Conservation (phyloP, 2,329 filamentous ascomycete genomes). For the Fusarium piperis region DNA sequence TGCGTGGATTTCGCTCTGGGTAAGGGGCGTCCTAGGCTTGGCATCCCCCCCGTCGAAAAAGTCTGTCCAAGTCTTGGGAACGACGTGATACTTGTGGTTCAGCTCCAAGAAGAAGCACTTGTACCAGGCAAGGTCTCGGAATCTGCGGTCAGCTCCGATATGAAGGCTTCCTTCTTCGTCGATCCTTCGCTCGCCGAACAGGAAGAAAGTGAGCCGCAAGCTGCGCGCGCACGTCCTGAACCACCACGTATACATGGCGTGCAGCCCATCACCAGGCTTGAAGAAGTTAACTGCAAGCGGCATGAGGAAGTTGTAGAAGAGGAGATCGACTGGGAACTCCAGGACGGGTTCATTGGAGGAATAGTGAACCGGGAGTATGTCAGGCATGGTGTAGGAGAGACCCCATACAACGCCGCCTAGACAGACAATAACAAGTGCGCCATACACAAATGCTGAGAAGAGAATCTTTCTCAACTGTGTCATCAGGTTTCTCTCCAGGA, state of each 20-base stretch:
- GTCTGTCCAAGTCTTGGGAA: slow-evolving; percentile 67
- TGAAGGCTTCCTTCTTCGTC: slow-evolving; percentile 83
- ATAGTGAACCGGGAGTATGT: slow-evolving; percentile 90
- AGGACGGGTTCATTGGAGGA: slow-evolving; percentile 90
- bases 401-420: slow-evolving; percentile 96
- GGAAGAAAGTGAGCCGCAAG: slow-evolving; percentile 87
- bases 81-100: slow-evolving; percentile 53
- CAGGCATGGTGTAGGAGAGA: slow-evolving; percentile 72
- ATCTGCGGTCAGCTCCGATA: slow-evolving; percentile 50
- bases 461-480: slow-evolving; percentile 96
- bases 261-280: slow-evolving; percentile 84
- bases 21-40: slow-evolving; percentile 52
- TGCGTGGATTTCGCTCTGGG: slow-evolving; percentile 48
- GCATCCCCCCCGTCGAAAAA: slow-evolving; percentile 60
- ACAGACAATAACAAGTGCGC: slow-evolving; percentile 89
- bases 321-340: slow-evolving; percentile 91
- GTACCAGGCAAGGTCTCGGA: slow-evolving; percentile 50
- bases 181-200: slow-evolving; percentile 83
- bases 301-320: slow-evolving; percentile 98
- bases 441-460: slow-evolving; percentile 96
- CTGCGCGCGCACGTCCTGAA: slow-evolving; percentile 85
- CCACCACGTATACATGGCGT: slow-evolving; percentile 94
- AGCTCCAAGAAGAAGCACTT: slow-evolving; percentile 59
- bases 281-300: slow-evolving; percentile 86
- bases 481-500: slow-evolving; percentile 89